Evolutionary conservation across 805 yeast species (phyloP).

Genomic region (Yamadazyma sp.): DNA sequence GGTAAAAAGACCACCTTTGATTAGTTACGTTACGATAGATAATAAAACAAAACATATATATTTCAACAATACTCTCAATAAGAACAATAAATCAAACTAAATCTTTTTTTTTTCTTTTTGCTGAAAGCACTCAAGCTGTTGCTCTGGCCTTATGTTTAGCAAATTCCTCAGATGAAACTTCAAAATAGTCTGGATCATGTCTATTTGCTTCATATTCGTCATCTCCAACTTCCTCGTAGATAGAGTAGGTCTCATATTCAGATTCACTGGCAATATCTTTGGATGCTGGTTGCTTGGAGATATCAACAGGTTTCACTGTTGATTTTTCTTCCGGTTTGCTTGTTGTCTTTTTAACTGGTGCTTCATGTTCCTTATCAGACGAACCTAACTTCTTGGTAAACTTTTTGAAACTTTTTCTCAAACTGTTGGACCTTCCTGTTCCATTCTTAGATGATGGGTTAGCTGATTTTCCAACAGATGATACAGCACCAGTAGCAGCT

Average conservation of each 20-base stretch:
- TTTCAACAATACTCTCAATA: constrained; percentile 3
- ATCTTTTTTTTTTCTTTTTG: background rate
- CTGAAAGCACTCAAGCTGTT: constrained; percentile 1
- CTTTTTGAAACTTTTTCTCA: constrained; percentile 11
- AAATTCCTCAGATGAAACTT: constrained; percentile 26
- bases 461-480: background rate
- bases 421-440: constrained; percentile 11
- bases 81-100: constrained; percentile 1
- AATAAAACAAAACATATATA: constrained; percentile 10
- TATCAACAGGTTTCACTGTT: constrained; percentile 1
- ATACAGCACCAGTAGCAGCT: constrained; percentile 13
- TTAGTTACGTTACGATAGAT: too few species aligned
- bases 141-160: constrained; percentile 17
- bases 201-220: constrained; percentile 43
- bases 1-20: constrained; percentile 84
- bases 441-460: background rate
- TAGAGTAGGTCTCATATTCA: constrained; percentile 21
- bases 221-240: constrained; percentile 49
- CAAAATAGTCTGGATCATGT: constrained; percentile 49
- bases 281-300: constrained; percentile 1
- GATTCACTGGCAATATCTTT: constrained; percentile 8
- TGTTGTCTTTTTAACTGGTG: background rate
- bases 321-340: background rate
- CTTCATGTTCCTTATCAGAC: constrained; percentile 2
- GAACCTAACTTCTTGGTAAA: constrained; percentile 5